Base-by-base conservation (phyloP, 148 eudicot species). In the Tetragonia tetragonoides region DNA sequence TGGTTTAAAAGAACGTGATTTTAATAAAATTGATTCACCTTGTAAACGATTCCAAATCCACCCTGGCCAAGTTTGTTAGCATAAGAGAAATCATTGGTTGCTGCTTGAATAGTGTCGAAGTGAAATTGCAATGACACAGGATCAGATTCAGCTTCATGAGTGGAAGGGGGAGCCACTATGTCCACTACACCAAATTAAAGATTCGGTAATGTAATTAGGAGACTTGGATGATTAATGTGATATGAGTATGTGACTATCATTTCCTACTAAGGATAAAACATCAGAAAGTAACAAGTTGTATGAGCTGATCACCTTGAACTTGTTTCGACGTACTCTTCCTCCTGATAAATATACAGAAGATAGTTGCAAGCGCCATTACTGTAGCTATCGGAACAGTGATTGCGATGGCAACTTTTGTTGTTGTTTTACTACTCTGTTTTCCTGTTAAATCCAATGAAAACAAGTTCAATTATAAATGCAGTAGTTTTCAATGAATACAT, bases 21-120 rank as follows among this genome's bases (percentile, higher is more conserved):
- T 28, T 28, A 0, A 28, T 7, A n/a, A 28, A 60, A n/a, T 17
- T 60, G 6, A 21, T 6, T 10, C 74, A 75, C 79, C 77, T 80
- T 80, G 11, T 75, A 80, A 12, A 75, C 78, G 51, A 5, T n/a
- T 17, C 64, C 64, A 60, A 60, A 60, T 60, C 64, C 64, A 60
- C 64, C 64, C 8, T 17, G 64, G 18, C 78, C 74, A 59, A 68
- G 77, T 21, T 64, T 62, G 28, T 62, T 74, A 47, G 21, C 71
- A 4, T 69, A 53, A 51, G 75, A 68, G 75, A 80, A 80, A 66
- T 69, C 51, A 20, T 80, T n/a, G 21, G 83, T 80, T 18, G 83
- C 83, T 9, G 6, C 74, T 62, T 62, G 62, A 46, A 80, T 75
- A 7, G 57, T 69, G 34, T 38, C 8, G 24, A 49, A 80, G 63